Percentiles rank a stretch among this genome's conserved stretches.
These are phyloP conservation scores for Agaricus bisporus DNA, from an alignment of 768 basidiomycete genomes.

Conservation along the genomic window DNA sequence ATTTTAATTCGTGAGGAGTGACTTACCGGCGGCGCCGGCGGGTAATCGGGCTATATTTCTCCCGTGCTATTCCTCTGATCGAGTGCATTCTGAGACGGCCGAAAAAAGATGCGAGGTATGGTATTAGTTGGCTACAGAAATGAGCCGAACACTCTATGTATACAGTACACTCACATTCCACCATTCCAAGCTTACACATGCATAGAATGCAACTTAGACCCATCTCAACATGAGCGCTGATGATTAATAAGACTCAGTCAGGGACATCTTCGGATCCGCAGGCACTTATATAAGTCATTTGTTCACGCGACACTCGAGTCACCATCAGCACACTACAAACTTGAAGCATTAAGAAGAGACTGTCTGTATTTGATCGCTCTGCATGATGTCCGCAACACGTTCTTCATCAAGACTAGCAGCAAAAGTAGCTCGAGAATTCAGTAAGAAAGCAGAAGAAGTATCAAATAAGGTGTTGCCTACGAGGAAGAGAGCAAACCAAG, in stretches of 20 bases:
- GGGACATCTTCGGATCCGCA: slow-evolving; percentile 2
- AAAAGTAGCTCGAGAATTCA: not conserved
- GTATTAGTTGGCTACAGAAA: no score
- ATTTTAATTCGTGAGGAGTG: no score
- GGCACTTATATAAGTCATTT: not conserved
- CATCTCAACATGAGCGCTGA: not conserved
- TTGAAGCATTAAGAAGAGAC: not conserved
- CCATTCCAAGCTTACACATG: no score
- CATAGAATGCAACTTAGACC: no score
- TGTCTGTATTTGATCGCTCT: no score
- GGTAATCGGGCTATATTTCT: no score
- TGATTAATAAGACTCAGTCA: not conserved
- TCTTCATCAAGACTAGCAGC: slow-evolving; percentile 23
- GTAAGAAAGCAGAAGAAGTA: not conserved
- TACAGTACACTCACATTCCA: no score
- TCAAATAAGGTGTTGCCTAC: slow-evolving; percentile 14
- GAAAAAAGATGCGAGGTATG: no score
- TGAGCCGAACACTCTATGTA: no score
- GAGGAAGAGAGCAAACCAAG: slow-evolving; percentile 13
- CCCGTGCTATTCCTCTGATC: no score
- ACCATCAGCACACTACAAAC: not conserved
- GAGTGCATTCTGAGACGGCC: no score
- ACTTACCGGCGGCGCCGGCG: no score
- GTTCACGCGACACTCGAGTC: not conserved
- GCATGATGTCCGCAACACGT: slow-evolving; percentile 28